Conservation (phyloP, 345 rosid genomes). For the Excoecaria cochinchinensis region DNA sequence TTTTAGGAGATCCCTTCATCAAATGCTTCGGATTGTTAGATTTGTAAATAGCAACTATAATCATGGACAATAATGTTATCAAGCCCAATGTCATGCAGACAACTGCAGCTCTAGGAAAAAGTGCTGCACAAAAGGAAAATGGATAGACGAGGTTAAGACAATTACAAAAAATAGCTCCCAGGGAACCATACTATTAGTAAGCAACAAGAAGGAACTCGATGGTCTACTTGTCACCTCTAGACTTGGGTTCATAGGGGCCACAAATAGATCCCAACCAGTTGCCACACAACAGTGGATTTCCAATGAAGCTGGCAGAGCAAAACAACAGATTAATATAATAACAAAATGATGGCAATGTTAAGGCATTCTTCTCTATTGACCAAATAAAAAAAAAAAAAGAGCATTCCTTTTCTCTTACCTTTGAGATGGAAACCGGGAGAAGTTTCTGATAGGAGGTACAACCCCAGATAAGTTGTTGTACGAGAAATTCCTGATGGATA, state of each 20-base stretch:
- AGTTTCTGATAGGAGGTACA: constrained; percentile 59
- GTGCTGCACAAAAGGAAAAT: constrained; percentile 23
- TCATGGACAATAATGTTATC: constrained; percentile 46
- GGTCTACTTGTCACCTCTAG: constrained; percentile 46
- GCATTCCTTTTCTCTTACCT: constrained; percentile 39
- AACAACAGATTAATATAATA: neutral
- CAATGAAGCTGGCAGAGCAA: constrained; percentile 51
- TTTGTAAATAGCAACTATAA: constrained; percentile 53
- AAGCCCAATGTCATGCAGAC: constrained; percentile 64
- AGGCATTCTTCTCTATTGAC: neutral
- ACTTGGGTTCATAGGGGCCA: constrained; percentile 44
- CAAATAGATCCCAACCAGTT: constrained; percentile 82
- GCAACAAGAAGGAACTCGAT: neutral
- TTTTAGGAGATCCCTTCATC: constrained; percentile 27
- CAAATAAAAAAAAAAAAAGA: neutral
- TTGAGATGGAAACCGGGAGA: constrained; percentile 59
- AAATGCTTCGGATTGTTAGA: constrained; percentile 48
- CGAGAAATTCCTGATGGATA: constrained; percentile 64
- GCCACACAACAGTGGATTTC: constrained; percentile 81
- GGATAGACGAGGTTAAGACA: neutral
- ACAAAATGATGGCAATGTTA: neutral
- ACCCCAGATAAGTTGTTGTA: constrained; percentile 81
- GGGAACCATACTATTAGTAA: too few relatives aligned
- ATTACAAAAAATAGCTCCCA: neutral
- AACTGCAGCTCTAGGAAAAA: constrained; percentile 58